Base-by-base conservation (phyloP, 306 rosid species). In the Potentilla sterilis region DNA sequence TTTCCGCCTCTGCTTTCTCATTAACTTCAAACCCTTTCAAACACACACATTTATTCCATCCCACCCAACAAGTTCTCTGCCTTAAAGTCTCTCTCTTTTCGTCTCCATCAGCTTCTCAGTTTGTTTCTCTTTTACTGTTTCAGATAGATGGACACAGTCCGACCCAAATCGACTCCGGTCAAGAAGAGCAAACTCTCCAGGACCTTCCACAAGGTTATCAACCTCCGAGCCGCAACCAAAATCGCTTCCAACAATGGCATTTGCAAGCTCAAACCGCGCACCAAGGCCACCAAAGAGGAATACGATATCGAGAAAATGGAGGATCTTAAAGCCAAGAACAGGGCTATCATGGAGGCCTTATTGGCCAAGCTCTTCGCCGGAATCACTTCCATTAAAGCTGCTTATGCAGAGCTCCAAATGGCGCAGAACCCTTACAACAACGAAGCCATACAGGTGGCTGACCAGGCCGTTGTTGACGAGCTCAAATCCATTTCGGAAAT, bases 351-450 rank as follows among this genome's bases (percentile, higher is more conserved):
- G 92, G 97, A 95, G 77, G 99, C 99, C 73, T 73, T 92, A 21
- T 82, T 86, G 4, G 96, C 99, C 0, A 90, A 93, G 84, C 97
- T 95, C 67, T 95, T 95, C 37, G 97, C 99, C 0, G 90, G 88
- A 1, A 86, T 95, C n/a, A 90, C 99, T 1, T 79, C 97, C 72
- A 95, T 95, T 22, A 95, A 95, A 89, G 97, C 99, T 13, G 81
- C 97, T 7, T 95, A 95, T 9, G 99, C 97, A 0, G 96, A 95
- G 78, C 93, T 95, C 43, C 97, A 95, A 83, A 95, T 92, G 92
- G 99, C 99, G 42, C 99, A 95, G 69, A 80, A 85, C 61, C 99
- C 99, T 1, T 95, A 95, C 86, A 85, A 88, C 75, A 79, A 90
- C 38, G 83, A 92, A 4, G 88, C 89, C 21, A 90, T 95, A 70